Percentiles rank a stretch among this genome's conserved stretches.
Conservation (phyloP, 1,284 basidiomycete species). For the Ustilago lituana region DNA sequence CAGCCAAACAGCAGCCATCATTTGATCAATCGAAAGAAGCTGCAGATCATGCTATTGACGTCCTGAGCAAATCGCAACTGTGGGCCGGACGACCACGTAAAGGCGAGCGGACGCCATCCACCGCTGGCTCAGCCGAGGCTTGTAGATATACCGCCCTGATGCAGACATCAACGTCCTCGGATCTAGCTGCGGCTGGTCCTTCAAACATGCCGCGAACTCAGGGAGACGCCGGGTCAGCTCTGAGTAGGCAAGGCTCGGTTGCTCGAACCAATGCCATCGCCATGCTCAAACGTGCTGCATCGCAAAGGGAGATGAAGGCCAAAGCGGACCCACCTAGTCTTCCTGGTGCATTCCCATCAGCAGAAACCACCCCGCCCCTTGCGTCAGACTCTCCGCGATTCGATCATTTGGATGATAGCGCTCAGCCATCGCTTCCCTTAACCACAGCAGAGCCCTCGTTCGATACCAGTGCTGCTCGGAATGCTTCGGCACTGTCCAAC, state of each 20-base stretch:
- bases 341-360: slow-evolving; percentile 17
- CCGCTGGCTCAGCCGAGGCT: too few species aligned
- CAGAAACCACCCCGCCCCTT: neutral
- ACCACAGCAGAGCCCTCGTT: too few species aligned
- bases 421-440: too few species aligned
- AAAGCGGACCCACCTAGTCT: slow-evolving; percentile 21
- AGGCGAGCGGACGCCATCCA: slow-evolving; percentile 1
- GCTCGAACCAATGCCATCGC: slow-evolving; percentile 55
- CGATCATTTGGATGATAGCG: too few species aligned
- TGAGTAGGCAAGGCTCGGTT: slow-evolving; percentile 37
- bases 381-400: too few species aligned
- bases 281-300: slow-evolving; percentile 57
- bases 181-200: neutral
- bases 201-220: slow-evolving; percentile 7
- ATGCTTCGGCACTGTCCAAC: neutral
- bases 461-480: too few species aligned
- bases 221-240: slow-evolving; percentile 4
- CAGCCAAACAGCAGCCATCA: too few species aligned
- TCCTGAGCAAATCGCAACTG: neutral
- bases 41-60: slow-evolving; percentile 1
- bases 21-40: neutral
- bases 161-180: slow-evolving; percentile 7
- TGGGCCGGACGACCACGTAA: neutral
- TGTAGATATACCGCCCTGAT: too few species aligned
- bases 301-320: slow-evolving; percentile 50